Evolutionary conservation across 208 protist species (phyloP).

Genomic region (Blechomonas ayalai): DNA sequence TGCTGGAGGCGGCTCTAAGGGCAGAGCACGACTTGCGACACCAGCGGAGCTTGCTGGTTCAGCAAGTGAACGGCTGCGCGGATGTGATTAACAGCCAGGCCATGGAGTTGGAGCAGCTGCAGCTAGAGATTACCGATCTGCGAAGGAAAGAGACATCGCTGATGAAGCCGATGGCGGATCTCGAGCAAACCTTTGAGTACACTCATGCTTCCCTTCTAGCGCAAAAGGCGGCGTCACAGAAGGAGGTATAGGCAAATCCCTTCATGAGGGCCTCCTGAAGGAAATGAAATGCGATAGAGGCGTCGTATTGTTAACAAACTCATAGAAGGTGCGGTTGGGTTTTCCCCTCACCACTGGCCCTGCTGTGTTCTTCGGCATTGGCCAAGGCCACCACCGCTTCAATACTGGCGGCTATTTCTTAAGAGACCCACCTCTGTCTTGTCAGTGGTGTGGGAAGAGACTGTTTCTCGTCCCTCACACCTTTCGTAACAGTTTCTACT

Average conservation of each 20-base stretch:
- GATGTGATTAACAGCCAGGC: constrained; percentile 57
- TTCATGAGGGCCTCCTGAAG: too few relatives aligned
- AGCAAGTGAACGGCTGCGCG: constrained; percentile 46
- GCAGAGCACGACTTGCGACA: constrained; percentile 30
- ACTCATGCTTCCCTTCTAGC: constrained; percentile 66
- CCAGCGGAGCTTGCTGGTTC: constrained; percentile 34
- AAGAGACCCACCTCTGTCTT: too few relatives aligned
- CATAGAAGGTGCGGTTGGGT: too few relatives aligned
- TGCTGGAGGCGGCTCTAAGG: constrained; percentile 36
- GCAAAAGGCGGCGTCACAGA: constrained; percentile 4
- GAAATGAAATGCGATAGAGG: too few relatives aligned
- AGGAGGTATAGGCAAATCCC: constrained; percentile 16
- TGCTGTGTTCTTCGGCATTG: too few relatives aligned
- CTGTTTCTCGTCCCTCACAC: too few relatives aligned
- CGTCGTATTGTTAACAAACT: too few relatives aligned
- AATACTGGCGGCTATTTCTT: too few relatives aligned
- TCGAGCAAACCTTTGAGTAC: constrained; percentile 68
- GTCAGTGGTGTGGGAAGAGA: too few relatives aligned
- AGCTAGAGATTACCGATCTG: constrained; percentile 31
- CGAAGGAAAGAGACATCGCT: constrained; percentile 27
- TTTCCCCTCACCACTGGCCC: too few relatives aligned
- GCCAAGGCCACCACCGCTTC: too few relatives aligned
- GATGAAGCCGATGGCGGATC: constrained; percentile 25
- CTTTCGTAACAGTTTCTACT: too few relatives aligned
- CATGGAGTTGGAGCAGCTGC: constrained; percentile 35